phyloP scores from a whole-genome alignment of 176 grass and related monocot genomes.

The Oryza coarctata region DNA sequence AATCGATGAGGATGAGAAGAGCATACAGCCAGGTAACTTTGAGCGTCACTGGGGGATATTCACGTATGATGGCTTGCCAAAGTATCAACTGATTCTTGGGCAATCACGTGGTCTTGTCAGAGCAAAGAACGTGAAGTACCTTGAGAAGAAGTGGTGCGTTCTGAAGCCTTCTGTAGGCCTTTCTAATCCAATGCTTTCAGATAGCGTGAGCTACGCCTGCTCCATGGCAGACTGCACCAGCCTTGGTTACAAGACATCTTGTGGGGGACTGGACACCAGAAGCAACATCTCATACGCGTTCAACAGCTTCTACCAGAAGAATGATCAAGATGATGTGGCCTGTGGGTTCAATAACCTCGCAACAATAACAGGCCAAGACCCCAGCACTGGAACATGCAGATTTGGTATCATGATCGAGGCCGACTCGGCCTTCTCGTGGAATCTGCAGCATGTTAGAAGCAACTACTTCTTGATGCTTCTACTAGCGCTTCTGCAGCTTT shows the following conservation, averaged over 20 bases:
- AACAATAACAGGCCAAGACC: constrained; percentile 71
- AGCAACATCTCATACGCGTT: constrained; percentile 93
- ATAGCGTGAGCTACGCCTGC: constrained; percentile 74
- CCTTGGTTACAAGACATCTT: constrained; percentile 87
- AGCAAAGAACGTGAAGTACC: constrained; percentile 63
- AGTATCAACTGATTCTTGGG: constrained; percentile 73
- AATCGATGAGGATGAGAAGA: constrained; percentile 95
- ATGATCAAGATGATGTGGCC: constrained; percentile 90
- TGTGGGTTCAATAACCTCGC: constrained; percentile 79
- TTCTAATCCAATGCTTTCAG: constrained; percentile 41
- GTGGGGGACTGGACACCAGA: constrained; percentile 58
- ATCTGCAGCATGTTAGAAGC: constrained; percentile 9
- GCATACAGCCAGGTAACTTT: constrained; percentile 95
- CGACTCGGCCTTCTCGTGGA: constrained; percentile 63
- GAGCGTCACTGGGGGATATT: constrained; percentile 98
- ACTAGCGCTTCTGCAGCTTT: constrained; percentile 44
- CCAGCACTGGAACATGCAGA: constrained; percentile 78
- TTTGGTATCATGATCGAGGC: constrained; percentile 89
- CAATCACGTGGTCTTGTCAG: constrained; percentile 29
- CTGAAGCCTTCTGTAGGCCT: constrained; percentile 70
- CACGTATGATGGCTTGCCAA: constrained; percentile 79
- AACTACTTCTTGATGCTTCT: constrained; percentile 31
- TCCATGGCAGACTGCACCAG: constrained; percentile 86
- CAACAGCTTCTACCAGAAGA: constrained; percentile 95
- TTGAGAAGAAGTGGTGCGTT: constrained; percentile 93